Evolutionary conservation across 2,329 filamentous ascomycete genomes (phyloP), one percentile per base, ranked within the genome.

Genomic region (Penicillium glabrum): DNA sequence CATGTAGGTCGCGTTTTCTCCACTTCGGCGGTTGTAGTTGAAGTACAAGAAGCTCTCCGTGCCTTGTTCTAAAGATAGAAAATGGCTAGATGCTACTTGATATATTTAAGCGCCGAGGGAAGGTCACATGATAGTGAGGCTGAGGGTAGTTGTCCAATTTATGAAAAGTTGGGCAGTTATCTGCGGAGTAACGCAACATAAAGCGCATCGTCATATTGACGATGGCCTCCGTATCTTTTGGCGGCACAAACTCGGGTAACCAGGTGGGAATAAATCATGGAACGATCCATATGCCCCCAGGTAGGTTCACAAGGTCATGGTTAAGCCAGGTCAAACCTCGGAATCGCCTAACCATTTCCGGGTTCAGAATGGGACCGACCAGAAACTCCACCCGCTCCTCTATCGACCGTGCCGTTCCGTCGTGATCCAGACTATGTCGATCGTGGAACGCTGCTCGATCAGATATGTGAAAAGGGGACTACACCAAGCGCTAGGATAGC

Each of bases 401-500:
- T 53, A 31, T 58, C 46, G 9, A 59, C 29, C 10, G 53, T 65
- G 9, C 64, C 62, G 11, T 66, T 64, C 43, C 49, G 35, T 23
- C 64, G 57, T 44, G 57, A 66, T 33, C 51, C 51, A 29, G 56
- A 63, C 35, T 66, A 64, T 50, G 46, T 68, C 21, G 46, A 55
- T 51, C 58, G 58, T 23, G 53, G 49, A 5, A 24, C 29, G 26
- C 27, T 66, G n/a, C 59, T 71, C 39, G 57, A 66, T 60, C 60
- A 67, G 41, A 67, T 70, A 52, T 47, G 69, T 46, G 33, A 51
- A 21, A 68, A 65, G 45, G n/a, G 14, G 26, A 49, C 46, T 7
- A 46, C 23, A 14, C 57, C 48, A 11, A 48, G 29, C 8, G 49
- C 59, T 11, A 44, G 61, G 46, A 54, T 56, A 35, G 61, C 56